Conservation (phyloP, 768 basidiomycete species). For the Lactifluus volemus region DNA sequence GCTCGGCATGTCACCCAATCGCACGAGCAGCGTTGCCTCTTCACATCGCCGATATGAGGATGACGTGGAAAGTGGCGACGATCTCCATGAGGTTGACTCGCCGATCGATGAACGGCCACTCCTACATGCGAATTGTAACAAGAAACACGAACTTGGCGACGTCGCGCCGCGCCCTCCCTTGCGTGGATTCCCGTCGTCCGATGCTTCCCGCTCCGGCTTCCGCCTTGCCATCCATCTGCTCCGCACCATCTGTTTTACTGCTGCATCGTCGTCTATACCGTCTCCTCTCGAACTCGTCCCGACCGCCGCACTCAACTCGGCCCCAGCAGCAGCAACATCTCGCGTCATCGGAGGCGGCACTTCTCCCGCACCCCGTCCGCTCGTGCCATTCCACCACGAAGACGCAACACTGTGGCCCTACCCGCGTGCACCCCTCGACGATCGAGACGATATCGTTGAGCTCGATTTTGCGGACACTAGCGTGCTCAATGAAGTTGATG, state of each 20-base stretch:
- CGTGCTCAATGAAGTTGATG: conserved; percentile 57
- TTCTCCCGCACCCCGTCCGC: conserved; percentile 21
- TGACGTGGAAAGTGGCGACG: conserved; percentile 30
- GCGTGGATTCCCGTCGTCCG: conserved; percentile 12
- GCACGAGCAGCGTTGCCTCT: conserved; percentile 28
- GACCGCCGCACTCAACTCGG: neutral
- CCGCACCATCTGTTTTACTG: conserved; percentile 4
- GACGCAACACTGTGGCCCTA: conserved; percentile 70
- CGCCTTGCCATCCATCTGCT: conserved; percentile 9
- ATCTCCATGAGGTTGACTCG: conserved; percentile 20
- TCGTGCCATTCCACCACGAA: conserved; percentile 53
- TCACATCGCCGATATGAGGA: conserved; percentile 29
- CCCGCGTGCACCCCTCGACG: conserved; percentile 38
- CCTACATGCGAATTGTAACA: neutral
- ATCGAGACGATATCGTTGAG: conserved; percentile 58
- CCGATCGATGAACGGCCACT: conserved; percentile 16
- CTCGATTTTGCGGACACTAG: conserved; percentile 70
- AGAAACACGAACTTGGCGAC: conserved; percentile 30
- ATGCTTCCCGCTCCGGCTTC: neutral
- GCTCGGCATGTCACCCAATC: conserved; percentile 42
- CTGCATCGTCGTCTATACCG: neutral
- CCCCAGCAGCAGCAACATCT: neutral
- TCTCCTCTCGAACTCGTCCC: neutral
- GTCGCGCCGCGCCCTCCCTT: conserved; percentile 52
- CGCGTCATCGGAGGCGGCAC: neutral